phyloP scores from a whole-genome alignment of 441 rosid species.

The Hura crepitans region DNA sequence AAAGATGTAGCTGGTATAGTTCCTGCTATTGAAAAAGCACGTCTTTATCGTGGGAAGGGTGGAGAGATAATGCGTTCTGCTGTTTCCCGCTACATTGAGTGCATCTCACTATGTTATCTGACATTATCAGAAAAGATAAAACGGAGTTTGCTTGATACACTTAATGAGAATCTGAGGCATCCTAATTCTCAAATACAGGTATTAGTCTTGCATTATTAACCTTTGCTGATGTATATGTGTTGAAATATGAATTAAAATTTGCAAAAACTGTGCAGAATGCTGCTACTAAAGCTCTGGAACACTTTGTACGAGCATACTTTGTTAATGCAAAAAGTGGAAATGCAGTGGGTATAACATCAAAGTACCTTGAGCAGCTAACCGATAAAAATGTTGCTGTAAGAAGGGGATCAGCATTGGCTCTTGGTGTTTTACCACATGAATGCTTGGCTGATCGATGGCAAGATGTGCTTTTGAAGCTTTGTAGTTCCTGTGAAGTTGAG shows the following conservation, averaged over 20 bases:
- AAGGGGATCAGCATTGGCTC: constrained; percentile 86
- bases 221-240: constrained; percentile 6
- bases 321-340: constrained; percentile 35
- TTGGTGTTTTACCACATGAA: constrained; percentile 78
- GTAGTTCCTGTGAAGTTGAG: constrained; percentile 72
- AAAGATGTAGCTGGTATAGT: constrained; percentile 67
- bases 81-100: constrained; percentile 84
- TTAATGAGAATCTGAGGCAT: constrained; percentile 83
- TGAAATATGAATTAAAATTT: constrained; percentile 24
- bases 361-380: constrained; percentile 57
- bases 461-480: constrained; percentile 70
- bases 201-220: constrained; percentile 23
- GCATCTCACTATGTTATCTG: constrained; percentile 60
- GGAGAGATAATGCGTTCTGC: constrained; percentile 99
- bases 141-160: constrained; percentile 61
- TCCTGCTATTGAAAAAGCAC: constrained; percentile 92
- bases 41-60: constrained; percentile 96
- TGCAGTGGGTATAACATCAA: constrained; percentile 44
- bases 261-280: constrained; percentile 46
- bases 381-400: constrained; percentile 84
- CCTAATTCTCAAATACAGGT: constrained; percentile 98
- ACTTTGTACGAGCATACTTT: constrained; percentile 57
- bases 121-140: constrained; percentile 63
- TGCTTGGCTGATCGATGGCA: constrained; percentile 58
- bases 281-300: constrained; percentile 74